phyloP scores from a whole-genome alignment of 805 yeast genomes.

The Candida railenensis region DNA sequence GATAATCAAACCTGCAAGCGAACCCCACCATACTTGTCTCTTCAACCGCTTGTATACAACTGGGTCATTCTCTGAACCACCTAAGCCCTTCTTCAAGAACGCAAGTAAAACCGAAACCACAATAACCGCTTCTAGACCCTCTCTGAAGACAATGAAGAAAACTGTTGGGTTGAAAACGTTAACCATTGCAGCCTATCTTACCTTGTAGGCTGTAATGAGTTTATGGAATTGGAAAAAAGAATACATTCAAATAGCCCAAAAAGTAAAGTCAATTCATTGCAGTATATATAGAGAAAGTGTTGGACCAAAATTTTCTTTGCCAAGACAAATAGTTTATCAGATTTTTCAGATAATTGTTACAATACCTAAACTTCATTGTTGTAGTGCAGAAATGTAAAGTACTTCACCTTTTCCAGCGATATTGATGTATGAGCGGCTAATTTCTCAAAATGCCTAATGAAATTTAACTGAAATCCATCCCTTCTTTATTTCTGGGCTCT shows the following conservation, averaged over 20 bases:
- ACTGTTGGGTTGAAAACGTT: constrained; percentile 70
- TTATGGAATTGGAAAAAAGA: background rate
- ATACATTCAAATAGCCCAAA: too few relatives aligned
- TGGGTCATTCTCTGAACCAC: constrained; percentile 47
- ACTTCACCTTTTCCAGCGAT: too few relatives aligned
- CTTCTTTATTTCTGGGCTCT: too few relatives aligned
- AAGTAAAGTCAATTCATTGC: too few relatives aligned
- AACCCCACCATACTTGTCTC: constrained; percentile 86
- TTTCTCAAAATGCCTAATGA: too few relatives aligned
- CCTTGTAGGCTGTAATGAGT: too few relatives aligned
- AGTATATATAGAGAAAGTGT: too few relatives aligned
- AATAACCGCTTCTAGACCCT: constrained; percentile 87
- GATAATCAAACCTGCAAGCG: constrained; percentile 65
- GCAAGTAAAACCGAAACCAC: constrained; percentile 90
- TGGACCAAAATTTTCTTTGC: background rate
- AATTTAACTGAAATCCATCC: too few relatives aligned
- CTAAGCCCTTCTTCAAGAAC: constrained; percentile 87
- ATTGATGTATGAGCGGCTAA: too few relatives aligned
- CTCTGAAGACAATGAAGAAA: constrained; percentile 91
- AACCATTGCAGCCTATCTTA: constrained; percentile 28
- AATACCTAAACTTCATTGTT: too few relatives aligned
- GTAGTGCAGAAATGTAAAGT: too few relatives aligned
- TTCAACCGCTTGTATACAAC: constrained; percentile 59
- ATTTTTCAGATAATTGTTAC: background rate
- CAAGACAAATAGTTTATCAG: background rate